Conservation (phyloP, 192 early-diverging fungal genomes). For the Podochytrium sp. region DNA sequence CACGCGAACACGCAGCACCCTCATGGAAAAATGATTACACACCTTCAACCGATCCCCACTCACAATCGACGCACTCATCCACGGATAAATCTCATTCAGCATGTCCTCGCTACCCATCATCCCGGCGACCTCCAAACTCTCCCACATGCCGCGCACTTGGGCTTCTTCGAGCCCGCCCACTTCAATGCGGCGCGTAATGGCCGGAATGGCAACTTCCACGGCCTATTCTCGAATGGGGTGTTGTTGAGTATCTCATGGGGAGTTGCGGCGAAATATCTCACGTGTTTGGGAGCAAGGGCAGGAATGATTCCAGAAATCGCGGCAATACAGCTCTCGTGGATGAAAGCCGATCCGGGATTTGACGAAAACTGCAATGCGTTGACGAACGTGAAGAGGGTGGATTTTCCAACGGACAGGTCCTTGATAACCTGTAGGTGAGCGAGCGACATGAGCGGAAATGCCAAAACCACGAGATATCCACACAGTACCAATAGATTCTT, state of each 20-base stretch:
- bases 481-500: neutral
- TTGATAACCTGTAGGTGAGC: neutral
- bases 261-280: too few species aligned
- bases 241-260: too few species aligned
- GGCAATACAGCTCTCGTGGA: conserved; percentile 24
- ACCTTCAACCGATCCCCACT: conserved; percentile 28
- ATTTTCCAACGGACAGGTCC: neutral
- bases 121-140: conserved; percentile 47
- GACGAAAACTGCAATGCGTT: conserved; percentile 9
- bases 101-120: conserved; percentile 42
- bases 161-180: neutral
- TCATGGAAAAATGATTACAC: neutral
- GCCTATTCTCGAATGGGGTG: conserved; percentile 3
- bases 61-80: conserved; percentile 6
- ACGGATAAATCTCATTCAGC: conserved; percentile 41
- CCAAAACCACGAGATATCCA: too few species aligned
- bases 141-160: conserved; percentile 43
- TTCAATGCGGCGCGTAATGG: conserved; percentile 37
- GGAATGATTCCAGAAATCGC: conserved; percentile 27
- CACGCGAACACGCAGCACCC: neutral
- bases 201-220: conserved; percentile 48
- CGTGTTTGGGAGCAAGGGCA: conserved; percentile 33
- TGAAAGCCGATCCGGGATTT: neutral
- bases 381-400: conserved; percentile 25
- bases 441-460: too few species aligned